Conservation (phyloP, 78 protist species). For the Cavenderia fasciculata region DNA sequence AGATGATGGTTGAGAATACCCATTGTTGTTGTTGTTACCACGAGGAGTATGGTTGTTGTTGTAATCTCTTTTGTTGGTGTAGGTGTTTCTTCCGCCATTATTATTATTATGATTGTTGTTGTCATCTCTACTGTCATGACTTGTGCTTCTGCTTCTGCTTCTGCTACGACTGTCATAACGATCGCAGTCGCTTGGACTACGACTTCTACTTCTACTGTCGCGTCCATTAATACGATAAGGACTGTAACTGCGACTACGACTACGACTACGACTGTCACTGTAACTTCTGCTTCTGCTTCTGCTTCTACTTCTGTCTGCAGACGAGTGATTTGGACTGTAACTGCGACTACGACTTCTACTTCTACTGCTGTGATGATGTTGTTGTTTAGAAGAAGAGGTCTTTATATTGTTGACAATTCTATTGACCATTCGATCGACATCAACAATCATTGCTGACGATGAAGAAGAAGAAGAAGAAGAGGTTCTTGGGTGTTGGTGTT, state of each 20-base stretch:
- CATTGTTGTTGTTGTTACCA: neutral
- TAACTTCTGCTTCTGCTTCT: too few relatives aligned
- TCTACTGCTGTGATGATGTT: neutral
- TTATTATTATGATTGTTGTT: neutral
- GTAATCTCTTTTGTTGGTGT: neutral
- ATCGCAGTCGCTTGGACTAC: slow-evolving; percentile 2
- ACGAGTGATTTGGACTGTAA: neutral
- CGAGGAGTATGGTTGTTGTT: neutral
- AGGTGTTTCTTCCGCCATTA: neutral
- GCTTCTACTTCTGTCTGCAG: too few relatives aligned
- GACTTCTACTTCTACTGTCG: neutral
- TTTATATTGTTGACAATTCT: neutral
- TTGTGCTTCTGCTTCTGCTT: neutral
- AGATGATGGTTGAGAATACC: slow-evolving; percentile 17
- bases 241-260: neutral
- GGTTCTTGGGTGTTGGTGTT: too few relatives aligned
- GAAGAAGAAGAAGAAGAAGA: too few relatives aligned
- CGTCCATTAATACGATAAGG: neutral
- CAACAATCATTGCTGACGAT: neutral
- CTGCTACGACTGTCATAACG: neutral
- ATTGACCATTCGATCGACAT: neutral
- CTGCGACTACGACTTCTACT: neutral
- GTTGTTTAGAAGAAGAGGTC: neutral
- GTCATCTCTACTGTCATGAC: neutral
- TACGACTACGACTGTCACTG: neutral